Evolutionary conservation across 2,329 filamentous ascomycete species (phyloP).

Genomic region (Arthroderma sp.): DNA sequence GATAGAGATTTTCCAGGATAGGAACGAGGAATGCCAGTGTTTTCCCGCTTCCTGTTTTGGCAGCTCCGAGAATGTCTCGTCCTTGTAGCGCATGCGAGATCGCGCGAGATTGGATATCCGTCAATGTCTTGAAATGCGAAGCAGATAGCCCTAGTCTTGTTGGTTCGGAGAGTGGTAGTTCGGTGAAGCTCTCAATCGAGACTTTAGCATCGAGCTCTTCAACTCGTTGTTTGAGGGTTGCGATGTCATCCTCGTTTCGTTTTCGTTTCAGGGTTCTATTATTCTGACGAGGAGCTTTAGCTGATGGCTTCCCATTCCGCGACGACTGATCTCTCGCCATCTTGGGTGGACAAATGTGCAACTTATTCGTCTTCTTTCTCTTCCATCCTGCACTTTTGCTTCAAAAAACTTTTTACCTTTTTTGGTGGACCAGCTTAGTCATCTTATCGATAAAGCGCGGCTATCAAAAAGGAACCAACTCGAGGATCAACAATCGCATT

Average conservation of each 20-base stretch:
- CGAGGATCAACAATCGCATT: neutral
- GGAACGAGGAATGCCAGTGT: slow-evolving; percentile 87
- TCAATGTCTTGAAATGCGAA: slow-evolving; percentile 80
- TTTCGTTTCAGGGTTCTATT: slow-evolving; percentile 34
- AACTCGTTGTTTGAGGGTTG: slow-evolving; percentile 32
- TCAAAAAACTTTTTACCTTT: neutral
- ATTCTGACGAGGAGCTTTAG: slow-evolving; percentile 20
- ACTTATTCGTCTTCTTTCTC: slow-evolving; percentile 7
- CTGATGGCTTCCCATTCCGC: slow-evolving; percentile 18
- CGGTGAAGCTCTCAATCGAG: slow-evolving; percentile 57
- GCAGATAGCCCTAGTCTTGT: slow-evolving; percentile 69
- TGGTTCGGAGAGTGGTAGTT: slow-evolving; percentile 73
- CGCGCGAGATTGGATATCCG: slow-evolving; percentile 83
- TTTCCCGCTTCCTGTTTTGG: slow-evolving; percentile 92
- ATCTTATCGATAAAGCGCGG: slow-evolving; percentile 11
- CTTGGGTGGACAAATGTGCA: neutral
- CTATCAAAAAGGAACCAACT: neutral
- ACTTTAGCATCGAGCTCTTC: slow-evolving; percentile 35
- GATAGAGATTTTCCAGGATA: slow-evolving; percentile 83
- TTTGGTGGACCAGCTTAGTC: slow-evolving; percentile 4
- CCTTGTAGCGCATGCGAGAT: slow-evolving; percentile 78
- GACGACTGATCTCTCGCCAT: slow-evolving; percentile 25
- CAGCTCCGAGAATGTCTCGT: slow-evolving; percentile 78
- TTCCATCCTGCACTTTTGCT: neutral
- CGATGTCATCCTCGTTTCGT: slow-evolving; percentile 35